Percentiles rank a stretch among this genome's conserved stretches.
These are phyloP conservation scores for Dacryopinax primogenitus DNA, from an alignment of 768 basidiomycete genomes.

Conservation along the genomic window DNA sequence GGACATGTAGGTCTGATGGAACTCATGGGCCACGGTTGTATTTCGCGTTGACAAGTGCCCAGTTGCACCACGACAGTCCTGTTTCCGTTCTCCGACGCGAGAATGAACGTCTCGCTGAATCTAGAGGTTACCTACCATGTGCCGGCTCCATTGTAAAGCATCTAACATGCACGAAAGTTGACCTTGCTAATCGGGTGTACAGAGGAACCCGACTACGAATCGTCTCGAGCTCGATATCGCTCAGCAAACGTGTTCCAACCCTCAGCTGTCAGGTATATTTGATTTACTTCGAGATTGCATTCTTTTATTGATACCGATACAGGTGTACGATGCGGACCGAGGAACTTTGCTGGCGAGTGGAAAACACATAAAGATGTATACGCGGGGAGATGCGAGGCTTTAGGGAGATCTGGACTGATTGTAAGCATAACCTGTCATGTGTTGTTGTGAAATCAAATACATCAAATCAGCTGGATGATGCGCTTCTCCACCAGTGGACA, in stretches of 20 bases:
- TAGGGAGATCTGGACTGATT: not conserved
- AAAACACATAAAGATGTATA: not conserved
- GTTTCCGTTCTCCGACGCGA: not conserved
- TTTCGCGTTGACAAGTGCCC: not conserved
- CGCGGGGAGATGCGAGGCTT: not conserved
- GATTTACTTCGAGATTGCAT: not conserved
- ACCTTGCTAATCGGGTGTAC: not conserved
- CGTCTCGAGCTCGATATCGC: not conserved
- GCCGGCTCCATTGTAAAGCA: not conserved
- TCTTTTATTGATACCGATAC: not conserved
- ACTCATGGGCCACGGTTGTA: too few relatives aligned
- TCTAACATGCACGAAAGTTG: not conserved
- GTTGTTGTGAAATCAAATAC: not conserved
- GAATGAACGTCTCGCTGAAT: not conserved
- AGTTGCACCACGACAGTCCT: not conserved
- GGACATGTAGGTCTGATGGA: not conserved
- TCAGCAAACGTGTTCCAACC: not conserved
- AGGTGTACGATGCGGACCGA: conserved; percentile 3
- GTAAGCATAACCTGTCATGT: not conserved
- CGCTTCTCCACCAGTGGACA: conserved; percentile 50
- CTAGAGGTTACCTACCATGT: not conserved
- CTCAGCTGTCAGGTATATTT: not conserved
- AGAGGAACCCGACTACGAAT: not conserved
- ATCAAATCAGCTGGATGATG: not conserved
- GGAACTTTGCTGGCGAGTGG: not conserved